Base-by-base conservation (phyloP, 2,329 filamentous ascomycete species). In the Arachnomyces sp. region DNA sequence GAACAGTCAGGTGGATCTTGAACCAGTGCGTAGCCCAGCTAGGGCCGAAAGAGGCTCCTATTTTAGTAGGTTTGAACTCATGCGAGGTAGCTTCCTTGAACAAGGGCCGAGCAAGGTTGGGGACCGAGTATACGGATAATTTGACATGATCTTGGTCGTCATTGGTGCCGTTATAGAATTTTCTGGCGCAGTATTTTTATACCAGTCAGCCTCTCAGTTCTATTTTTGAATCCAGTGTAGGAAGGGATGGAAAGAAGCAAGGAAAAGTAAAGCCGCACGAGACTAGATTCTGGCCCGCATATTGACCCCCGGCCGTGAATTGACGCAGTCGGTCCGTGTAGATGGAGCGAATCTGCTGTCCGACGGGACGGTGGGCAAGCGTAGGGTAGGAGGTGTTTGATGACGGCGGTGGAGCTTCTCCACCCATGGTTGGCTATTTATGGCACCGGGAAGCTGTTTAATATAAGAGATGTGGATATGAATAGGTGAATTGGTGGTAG, bases 21-120 rank as follows among this genome's bases (percentile, higher is more conserved):
- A 98, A 94, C 92, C 92, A 98, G 63, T 96, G 92, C 7, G 92
- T 98, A 2, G 88, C 84, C 92, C 92, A 98, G 28, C 88, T 92
- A 2, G 92, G 92, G 0, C 92, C 92, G 52, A 96, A 96, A 5
- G 72, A 78, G 43, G 82, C 74, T 43, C 90, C 89, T 40, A 88
- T 79, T 13, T 76, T 69, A 7, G 89, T 84, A 36, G 81, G 74
- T 38, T 74, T 76, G 68, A 90, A 98, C 5, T 81, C 68, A 50
- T 93, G 80, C n/a, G 70, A 73, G 9, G 71, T 78, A 9, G 89
- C 90, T 41, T 95, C 86, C 47, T 89, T 68, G 67, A 98, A 98
- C 3, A 82, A 81, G 2, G 92, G 92, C 12, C 92, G 79, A 17
- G 79, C 73, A 37, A 85, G 79, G 53, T 81, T 71, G 2, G 89